Evolutionary conservation across 768 basidiomycete species (phyloP), one percentile per base, ranked within the genome.

Genomic region (Suillus variegatus): DNA sequence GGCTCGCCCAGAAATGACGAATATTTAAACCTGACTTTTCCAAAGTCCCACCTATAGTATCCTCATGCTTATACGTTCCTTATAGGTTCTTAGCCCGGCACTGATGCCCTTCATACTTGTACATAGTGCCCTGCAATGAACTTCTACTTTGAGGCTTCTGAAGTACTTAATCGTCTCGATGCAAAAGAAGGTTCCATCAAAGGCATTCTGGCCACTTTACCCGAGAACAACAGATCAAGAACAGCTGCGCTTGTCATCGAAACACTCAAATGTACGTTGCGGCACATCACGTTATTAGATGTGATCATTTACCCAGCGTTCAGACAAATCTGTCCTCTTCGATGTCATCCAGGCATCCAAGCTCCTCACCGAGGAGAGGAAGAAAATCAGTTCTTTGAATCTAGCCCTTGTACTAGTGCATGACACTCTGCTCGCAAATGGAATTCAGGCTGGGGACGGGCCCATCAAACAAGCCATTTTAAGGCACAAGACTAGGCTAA

Each of bases 141-240:
- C 82, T 95, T 97, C 81, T 97, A 97, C 81, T 94, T 94, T 81
- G 90, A 93, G 76, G 93, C 94, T 69, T 90, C 90, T 69, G 84
- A 88, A 72, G 84, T 88, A 6, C 81, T 98, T 71, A 94, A 97
- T 74, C 89, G 89, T 70, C 84, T 98, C 65, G 92, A 96, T 74
- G 85, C 87, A 52, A 95, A 91, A 75, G 84, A 94, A 76, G 95
- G 95, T n/a, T 96, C 94, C 16, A 91, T 98, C 73, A 95, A 97
- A 74, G 86, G 95, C 62, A 77, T 94, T 41, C 80, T 97, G 49
- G 86, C 87, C 22, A 85, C 86, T 63, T 80, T 95, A 36, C 86
- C 91, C 35, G 87, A 89, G 74, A 89, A 89, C 77, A 84, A 85
- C 69, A 85, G 90, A 72, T 92, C 92, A 73, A 83, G 94, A 61